These are phyloP conservation scores for Neurospora tetrasperma DNA, from an alignment of 495 filamentous ascomycete genomes.

Conservation along the genomic window DNA sequence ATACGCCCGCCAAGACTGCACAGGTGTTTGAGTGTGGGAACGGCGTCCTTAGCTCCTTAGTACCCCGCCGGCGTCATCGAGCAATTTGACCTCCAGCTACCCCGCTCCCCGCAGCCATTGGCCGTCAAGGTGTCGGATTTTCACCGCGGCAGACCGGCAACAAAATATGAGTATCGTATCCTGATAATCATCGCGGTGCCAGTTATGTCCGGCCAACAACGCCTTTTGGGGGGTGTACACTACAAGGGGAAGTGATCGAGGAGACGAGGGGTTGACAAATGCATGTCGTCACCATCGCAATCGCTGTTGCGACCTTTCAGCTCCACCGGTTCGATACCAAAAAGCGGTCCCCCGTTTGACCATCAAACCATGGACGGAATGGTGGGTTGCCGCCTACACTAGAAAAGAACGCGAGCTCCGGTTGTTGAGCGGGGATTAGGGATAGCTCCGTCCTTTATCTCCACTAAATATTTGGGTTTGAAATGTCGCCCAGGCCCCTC, in stretches of 20 bases:
- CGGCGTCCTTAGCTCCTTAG: too few relatives aligned
- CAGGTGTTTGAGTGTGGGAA: too few relatives aligned
- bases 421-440: not conserved
- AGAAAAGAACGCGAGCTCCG: not conserved
- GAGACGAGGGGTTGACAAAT: not conserved
- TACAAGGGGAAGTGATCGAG: not conserved
- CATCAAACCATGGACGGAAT: not conserved
- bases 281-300: slow-evolving; percentile 18
- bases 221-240: not conserved
- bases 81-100: not conserved
- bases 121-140: not conserved
- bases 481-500: not conserved
- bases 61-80: not conserved
- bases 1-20: too few relatives aligned
- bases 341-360: not conserved
- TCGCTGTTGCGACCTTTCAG: slow-evolving; percentile 10
- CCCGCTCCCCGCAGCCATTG: not conserved
- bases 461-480: not conserved
- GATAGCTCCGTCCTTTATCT: not conserved
- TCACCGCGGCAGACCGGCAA: slow-evolving; percentile 1
- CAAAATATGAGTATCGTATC: not conserved
- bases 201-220: not conserved
- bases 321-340: slow-evolving; percentile 8
- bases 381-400: not conserved
- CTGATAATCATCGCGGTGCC: slow-evolving; percentile 3